phyloP scores from a whole-genome alignment of 2,329 filamentous ascomycete species.

The Fonsecaea multimorphosa region DNA sequence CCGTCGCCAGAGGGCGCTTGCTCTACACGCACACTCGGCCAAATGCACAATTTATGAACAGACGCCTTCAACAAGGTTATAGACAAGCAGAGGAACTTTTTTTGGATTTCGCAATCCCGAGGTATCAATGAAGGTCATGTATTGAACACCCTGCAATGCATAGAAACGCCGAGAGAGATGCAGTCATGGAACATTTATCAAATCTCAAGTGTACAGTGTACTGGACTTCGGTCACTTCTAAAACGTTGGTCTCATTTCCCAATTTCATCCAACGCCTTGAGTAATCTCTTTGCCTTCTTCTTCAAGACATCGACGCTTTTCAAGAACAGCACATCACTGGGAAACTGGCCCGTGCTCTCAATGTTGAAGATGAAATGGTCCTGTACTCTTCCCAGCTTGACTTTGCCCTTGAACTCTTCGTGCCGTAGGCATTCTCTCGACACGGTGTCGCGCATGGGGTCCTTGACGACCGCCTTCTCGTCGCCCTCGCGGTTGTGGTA shows the following conservation, averaged over 20 bases:
- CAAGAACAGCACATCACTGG: constrained; percentile 91
- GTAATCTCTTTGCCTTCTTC: constrained; percentile 70
- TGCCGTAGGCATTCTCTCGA: constrained; percentile 91
- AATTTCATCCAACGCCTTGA: constrained; percentile 53
- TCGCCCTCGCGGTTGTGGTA: constrained; percentile 80
- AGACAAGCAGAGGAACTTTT: constrained; percentile 7
- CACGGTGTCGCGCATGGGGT: constrained; percentile 93
- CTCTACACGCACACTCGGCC: neutral
- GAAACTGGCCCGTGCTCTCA: constrained; percentile 93
- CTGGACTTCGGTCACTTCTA: constrained; percentile 36
- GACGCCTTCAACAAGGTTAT: neutral
- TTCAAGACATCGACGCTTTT: constrained; percentile 86
- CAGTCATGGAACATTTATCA: neutral
- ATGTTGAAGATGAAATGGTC: constrained; percentile 98
- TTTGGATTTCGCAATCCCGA: constrained; percentile 30
- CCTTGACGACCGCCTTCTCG: constrained; percentile 81
- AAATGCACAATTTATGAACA: neutral
- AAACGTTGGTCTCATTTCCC: constrained; percentile 44
- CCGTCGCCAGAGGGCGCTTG: neutral
- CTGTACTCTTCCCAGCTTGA: constrained; percentile 84
- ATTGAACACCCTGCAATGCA: constrained; percentile 31
- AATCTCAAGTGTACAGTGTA: constrained; percentile 26
- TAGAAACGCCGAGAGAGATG: constrained; percentile 19
- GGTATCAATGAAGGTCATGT: constrained; percentile 30
- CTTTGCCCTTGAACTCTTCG: constrained; percentile 91